Evolutionary conservation across 2,329 filamentous ascomycete species (phyloP).

Genomic region (Arachnopeziza araneosa): DNA sequence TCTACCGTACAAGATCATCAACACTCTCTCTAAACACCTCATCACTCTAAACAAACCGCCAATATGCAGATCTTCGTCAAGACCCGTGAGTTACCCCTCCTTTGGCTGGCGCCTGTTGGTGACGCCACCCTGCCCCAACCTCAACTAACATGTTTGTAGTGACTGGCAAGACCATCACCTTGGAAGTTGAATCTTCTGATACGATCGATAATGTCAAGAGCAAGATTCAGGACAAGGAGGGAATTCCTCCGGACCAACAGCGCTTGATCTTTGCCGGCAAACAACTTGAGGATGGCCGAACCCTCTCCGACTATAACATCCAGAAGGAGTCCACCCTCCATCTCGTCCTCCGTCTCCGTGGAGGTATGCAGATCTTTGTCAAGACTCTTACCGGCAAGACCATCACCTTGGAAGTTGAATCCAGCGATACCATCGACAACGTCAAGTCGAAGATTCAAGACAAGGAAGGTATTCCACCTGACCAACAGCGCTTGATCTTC

Average conservation of each 20-base stretch:
- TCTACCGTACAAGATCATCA: background rate
- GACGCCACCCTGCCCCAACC: slow-evolving; percentile 54
- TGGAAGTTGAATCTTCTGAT: slow-evolving; percentile 99
- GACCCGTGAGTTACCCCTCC: slow-evolving; percentile 63
- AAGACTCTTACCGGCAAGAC: slow-evolving; percentile 90
- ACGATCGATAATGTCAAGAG: slow-evolving; percentile 99
- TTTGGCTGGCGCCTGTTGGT: slow-evolving; percentile 8
- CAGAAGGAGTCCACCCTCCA: slow-evolving; percentile 89
- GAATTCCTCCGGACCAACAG: slow-evolving; percentile 91
- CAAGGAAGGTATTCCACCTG: slow-evolving; percentile 89
- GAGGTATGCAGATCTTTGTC: slow-evolving; percentile 86
- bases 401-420: slow-evolving; percentile 99
- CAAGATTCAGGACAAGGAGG: slow-evolving; percentile 92
- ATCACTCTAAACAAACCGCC: background rate
- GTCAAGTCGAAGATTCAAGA: slow-evolving; percentile 93
- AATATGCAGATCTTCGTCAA: slow-evolving; percentile 97
- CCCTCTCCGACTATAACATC: slow-evolving; percentile 89
- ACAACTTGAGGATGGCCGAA: slow-evolving; percentile 92
- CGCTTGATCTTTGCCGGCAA: slow-evolving; percentile 94
- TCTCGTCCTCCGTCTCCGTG: slow-evolving; percentile 79
- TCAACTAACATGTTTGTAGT: slow-evolving; percentile 63
- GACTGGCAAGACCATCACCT: slow-evolving; percentile 95
- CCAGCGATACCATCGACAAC: slow-evolving; percentile 98
- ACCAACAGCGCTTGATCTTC: slow-evolving; percentile 91
- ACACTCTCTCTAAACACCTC: background rate